These are phyloP conservation scores for Irpex rosettiformis DNA, from an alignment of 1,284 basidiomycete genomes.

Conservation along the genomic window DNA sequence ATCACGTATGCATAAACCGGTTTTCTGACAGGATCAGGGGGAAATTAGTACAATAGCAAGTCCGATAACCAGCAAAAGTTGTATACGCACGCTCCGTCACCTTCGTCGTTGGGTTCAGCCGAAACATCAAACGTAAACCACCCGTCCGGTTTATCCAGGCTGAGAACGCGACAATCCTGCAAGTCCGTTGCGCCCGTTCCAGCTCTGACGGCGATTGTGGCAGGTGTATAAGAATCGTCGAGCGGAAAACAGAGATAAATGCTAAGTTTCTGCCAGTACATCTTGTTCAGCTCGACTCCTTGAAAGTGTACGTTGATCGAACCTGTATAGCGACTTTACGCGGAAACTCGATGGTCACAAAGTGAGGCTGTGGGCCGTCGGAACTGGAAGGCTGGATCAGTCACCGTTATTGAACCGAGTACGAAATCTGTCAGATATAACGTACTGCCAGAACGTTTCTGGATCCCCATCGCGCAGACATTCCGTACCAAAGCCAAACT, in stretches of 20 bases:
- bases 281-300: too few species aligned
- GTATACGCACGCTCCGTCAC: constrained; percentile 67
- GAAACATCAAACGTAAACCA: constrained; percentile 93
- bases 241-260: constrained; percentile 83
- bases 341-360: constrained; percentile 92
- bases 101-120: constrained; percentile 75
- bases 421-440: constrained; percentile 17
- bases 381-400: constrained; percentile 56
- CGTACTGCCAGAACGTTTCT: constrained; percentile 98
- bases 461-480: constrained; percentile 88
- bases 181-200: constrained; percentile 92
- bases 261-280: constrained; percentile 91
- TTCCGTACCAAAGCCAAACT: constrained; percentile 94
- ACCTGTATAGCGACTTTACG: constrained; percentile 90
- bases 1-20: constrained; percentile 88
- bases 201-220: constrained; percentile 84
- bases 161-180: constrained; percentile 85
- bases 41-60: too few species aligned
- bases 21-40: too few species aligned
- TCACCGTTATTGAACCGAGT: constrained; percentile 7
- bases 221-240: constrained; percentile 98
- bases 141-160: constrained; percentile 87
- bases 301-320: too few species aligned
- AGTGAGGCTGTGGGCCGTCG: constrained; percentile 96
- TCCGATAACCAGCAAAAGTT: too few species aligned